Conservation (phyloP, 257 asterid genomes). For the Misopates orontium region DNA sequence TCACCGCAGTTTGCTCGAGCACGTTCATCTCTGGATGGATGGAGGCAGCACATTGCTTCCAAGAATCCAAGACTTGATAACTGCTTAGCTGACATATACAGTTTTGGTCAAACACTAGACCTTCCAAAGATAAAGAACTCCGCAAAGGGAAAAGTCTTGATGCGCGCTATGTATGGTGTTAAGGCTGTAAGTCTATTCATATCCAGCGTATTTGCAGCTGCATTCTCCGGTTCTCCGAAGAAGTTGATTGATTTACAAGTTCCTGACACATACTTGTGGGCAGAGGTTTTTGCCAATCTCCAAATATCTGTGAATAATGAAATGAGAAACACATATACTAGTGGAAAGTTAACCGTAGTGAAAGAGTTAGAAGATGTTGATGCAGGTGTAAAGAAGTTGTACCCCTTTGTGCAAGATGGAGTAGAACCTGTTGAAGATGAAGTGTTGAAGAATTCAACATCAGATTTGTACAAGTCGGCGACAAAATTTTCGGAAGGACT, state of each 20-base stretch:
- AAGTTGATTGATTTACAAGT: slow-evolving; percentile 56
- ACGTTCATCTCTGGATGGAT: slow-evolving; percentile 64
- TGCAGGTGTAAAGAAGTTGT: slow-evolving; percentile 44
- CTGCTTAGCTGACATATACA: slow-evolving; percentile 61
- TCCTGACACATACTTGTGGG: slow-evolving; percentile 59
- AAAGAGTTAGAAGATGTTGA: slow-evolving; percentile 77
- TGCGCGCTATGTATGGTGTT: slow-evolving; percentile 84
- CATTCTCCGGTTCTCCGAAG: slow-evolving; percentile 63
- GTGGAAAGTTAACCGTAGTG: slow-evolving; percentile 41
- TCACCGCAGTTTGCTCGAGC: slow-evolving; percentile 50
- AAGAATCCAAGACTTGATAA: slow-evolving; percentile 66
- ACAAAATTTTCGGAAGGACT: slow-evolving; percentile 52
- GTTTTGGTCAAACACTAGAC: slow-evolving; percentile 56
- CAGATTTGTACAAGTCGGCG: slow-evolving; percentile 45
- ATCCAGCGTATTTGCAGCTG: slow-evolving; percentile 67
- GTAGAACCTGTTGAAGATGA: slow-evolving; percentile 33
- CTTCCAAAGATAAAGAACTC: slow-evolving; percentile 80
- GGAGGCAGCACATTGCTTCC: slow-evolving; percentile 66
- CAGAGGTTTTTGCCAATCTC: slow-evolving; percentile 52
- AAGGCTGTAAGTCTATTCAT: slow-evolving; percentile 63
- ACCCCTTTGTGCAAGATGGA: slow-evolving; percentile 54
- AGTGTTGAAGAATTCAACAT: slow-evolving; percentile 36
- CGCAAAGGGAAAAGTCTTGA: slow-evolving; percentile 77
- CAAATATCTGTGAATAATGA: slow-evolving; percentile 52
- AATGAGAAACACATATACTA: slow-evolving; percentile 41